Evolutionary conservation across 305 asterid species (phyloP).

Genomic region (Plantago rigida): DNA sequence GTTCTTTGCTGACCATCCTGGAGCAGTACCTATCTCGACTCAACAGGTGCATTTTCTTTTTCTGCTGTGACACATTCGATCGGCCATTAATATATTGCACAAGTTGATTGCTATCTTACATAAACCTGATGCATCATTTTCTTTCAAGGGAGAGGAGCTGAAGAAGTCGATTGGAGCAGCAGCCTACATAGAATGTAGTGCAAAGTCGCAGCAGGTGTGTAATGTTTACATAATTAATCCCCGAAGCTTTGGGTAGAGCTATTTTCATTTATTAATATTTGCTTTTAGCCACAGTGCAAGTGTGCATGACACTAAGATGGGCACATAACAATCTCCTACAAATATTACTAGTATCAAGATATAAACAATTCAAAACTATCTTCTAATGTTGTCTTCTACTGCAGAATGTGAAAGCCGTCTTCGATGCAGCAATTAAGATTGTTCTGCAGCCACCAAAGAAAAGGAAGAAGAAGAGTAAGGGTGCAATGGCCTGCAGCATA

Average conservation of each 20-base stretch:
- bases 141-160: slow-evolving; percentile 40
- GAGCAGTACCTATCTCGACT: slow-evolving; percentile 39
- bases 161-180: slow-evolving; percentile 45
- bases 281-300: background rate
- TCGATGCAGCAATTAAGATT: slow-evolving; percentile 73
- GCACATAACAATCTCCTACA: background rate
- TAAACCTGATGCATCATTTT: slow-evolving; percentile 12
- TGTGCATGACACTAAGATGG: too few species aligned
- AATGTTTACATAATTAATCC: background rate
- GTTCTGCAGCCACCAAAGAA: slow-evolving; percentile 67
- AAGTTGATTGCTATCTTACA: slow-evolving; percentile 1
- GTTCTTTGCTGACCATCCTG: slow-evolving; percentile 43
- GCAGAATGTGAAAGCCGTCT: slow-evolving; percentile 74
- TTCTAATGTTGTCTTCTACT: background rate
- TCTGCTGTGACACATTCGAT: background rate
- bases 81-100: background rate
- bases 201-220: slow-evolving; percentile 48
- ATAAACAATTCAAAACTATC: background rate
- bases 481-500: slow-evolving; percentile 49
- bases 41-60: slow-evolving; percentile 27
- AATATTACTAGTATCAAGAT: background rate
- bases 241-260: too few species aligned
- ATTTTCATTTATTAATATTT: background rate
- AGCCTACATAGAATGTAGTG: slow-evolving; percentile 50
- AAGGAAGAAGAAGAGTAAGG: slow-evolving; percentile 56